Conservation (phyloP, 1,284 basidiomycete genomes). For the Trametes versicolor region DNA sequence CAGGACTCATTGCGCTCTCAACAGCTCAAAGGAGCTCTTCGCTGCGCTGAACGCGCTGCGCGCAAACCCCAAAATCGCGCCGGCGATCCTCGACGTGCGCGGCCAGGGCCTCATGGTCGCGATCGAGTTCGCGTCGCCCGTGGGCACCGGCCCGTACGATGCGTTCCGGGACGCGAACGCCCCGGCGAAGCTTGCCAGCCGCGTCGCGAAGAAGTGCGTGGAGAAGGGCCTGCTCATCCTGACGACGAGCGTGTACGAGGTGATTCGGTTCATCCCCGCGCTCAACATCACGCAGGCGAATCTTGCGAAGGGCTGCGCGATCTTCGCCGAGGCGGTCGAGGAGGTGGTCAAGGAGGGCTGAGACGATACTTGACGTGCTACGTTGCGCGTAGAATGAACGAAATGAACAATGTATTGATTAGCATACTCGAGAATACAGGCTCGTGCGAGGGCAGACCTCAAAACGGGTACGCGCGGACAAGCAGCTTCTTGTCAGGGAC, state of each 20-base stretch:
- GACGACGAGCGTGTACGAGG: constrained; percentile 84
- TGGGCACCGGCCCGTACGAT: constrained; percentile 54
- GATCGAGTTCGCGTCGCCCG: constrained; percentile 80
- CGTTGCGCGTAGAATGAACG: too few relatives aligned
- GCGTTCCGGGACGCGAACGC: constrained; percentile 51
- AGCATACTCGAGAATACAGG: too few relatives aligned
- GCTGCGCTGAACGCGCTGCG: constrained; percentile 64
- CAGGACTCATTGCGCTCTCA: background rate
- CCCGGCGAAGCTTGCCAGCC: constrained; percentile 74
- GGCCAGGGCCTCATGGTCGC: constrained; percentile 85
- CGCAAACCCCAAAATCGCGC: constrained; percentile 58
- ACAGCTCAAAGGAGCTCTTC: constrained; percentile 80
- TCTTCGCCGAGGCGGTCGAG: constrained; percentile 70
- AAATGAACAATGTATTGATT: too few relatives aligned
- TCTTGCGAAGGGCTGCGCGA: constrained; percentile 64
- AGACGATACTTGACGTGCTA: background rate
- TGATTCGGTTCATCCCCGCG: constrained; percentile 83
- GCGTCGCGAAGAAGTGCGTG: constrained; percentile 84
- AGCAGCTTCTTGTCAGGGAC: too few relatives aligned
- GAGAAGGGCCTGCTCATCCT: constrained; percentile 86
- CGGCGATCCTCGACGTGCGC: constrained; percentile 79
- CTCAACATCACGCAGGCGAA: constrained; percentile 72
- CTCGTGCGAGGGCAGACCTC: too few relatives aligned
- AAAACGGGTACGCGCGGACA: too few relatives aligned
- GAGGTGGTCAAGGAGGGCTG: constrained; percentile 63